Base-by-base conservation (phyloP, 1,284 basidiomycete species). In the Austroboletus niveus region DNA sequence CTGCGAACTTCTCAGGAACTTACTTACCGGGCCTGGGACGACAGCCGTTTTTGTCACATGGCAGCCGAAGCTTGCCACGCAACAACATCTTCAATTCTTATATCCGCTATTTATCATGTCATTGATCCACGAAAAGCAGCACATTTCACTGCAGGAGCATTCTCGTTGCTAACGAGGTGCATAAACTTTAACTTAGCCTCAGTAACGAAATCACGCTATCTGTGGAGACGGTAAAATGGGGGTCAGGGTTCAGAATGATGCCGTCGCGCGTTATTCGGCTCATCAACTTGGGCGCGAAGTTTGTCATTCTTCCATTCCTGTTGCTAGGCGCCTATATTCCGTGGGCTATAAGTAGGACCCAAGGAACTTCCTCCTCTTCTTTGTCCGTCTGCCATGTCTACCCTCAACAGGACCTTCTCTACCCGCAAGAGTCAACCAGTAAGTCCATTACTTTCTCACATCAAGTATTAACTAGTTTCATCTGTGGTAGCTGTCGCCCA, bases 381-480 rank as follows among this genome's bases (percentile, higher is more conserved):
- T 40, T 22, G 30, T 42, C 35, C 52, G 40, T 27, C 50, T 48
- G 49, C 36, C 48, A 68, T 68, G 65, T 66, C 65, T 38, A 15
- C 53, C 10, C 55, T 68, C 52, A 66, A 42, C 49, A 57, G 69
- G 53, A 44, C 68, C 20, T 47, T 67, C 45, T 67, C 69, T 0
- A 58, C 60, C 3, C 68, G 65, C 11, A 71, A 47, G 52, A 58
- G 56, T 39, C 64, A 65, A 24, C 44, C 57, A 6, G 69, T 71
- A 43, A 53, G 65, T 49, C 6, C 7, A 0, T 22, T 46, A 24
- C 20, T 5, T 41, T 8, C 9, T 34, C 39, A 36, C 1, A 8
- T 32, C 9, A 20, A 5, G 3, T 30, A 7, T 8, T 34, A 10
- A 6, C 42, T 31, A 40, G 34, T 8, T n/a, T 32, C 15, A 35